These are phyloP conservation scores for Blastocystis sp. DNA, from an alignment of 352 stramenopile genomes.

Conservation along the genomic window DNA sequence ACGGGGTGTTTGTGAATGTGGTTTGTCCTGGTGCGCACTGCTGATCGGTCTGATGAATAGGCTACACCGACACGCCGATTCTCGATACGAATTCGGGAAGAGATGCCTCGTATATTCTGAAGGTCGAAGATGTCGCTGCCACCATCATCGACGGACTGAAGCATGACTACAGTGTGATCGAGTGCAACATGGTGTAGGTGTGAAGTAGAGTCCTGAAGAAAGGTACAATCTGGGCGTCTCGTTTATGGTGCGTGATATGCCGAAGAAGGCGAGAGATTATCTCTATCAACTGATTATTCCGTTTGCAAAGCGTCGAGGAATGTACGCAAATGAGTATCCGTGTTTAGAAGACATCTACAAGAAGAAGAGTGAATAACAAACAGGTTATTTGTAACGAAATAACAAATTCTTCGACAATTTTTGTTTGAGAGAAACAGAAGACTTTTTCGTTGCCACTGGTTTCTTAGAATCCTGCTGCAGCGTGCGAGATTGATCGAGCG, in stretches of 20 bases:
- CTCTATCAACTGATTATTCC: conserved; percentile 34
- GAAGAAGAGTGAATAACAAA: conserved; percentile 1
- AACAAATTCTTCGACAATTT: not conserved
- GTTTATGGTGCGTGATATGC: not conserved
- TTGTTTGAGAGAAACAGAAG: not conserved
- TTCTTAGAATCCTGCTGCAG: not conserved
- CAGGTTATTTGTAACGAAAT: not conserved
- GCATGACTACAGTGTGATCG: conserved; percentile 37
- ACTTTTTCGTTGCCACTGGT: not conserved
- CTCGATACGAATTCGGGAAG: conserved; percentile 37
- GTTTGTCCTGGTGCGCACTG: conserved; percentile 27
- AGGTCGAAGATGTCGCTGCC: not conserved
- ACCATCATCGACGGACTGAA: conserved; percentile 28
- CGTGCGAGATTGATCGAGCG: not conserved
- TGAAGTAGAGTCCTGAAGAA: not conserved
- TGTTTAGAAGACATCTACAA: conserved; percentile 20
- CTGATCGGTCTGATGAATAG: not conserved
- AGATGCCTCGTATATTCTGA: not conserved
- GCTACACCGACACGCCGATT: conserved; percentile 38
- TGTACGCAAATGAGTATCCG: conserved; percentile 43
- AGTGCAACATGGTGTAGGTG: conserved; percentile 26
- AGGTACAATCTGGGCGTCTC: conserved; percentile 7
- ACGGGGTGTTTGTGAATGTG: conserved; percentile 47
- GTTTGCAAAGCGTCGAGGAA: conserved; percentile 8
- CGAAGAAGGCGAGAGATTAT: conserved; percentile 27